Base-by-base conservation (phyloP, 1,139 yeast genomes). In the Zhuliangozyma blackwelliae region DNA sequence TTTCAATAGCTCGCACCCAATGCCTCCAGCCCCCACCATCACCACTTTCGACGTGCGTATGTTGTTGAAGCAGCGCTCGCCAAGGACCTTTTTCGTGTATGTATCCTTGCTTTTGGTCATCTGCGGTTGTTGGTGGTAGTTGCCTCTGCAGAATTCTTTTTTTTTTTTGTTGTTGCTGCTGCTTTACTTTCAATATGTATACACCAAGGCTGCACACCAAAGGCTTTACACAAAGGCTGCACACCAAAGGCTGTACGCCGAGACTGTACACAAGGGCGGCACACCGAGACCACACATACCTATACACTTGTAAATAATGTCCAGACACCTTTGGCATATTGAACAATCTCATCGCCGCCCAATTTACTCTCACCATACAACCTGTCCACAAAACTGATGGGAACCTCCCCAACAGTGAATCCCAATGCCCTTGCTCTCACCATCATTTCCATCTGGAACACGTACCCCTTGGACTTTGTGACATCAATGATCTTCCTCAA, bases 11-110 rank as follows among this genome's bases (percentile, higher is more conserved):
- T 94, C 99, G 59, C 97, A 94, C 5, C 99, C 99, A 46, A 94
- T 90, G n/a, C 99, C 99, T 23, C 99, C 99, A 1, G 98, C 97
- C 4, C 99, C 98, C 1, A 94, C 96, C 66, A 94, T 69, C 33
- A 94, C 66, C 16, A 92, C 89, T 43, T 73, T 80, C n/a, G 84
- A 53, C 34, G 44, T 39, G 25, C 65, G 61, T 19, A 77, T 47
- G 28, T 59, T 45, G 1, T 43, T 35, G 40, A 56, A 61, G 11
- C 62, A 47, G 7, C 59, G 65, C 0, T 53, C 55, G 2, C 82
- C 82, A 32, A 76, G 63, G 8, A 76, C 63, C 40, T 61, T 60
- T 42, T 51, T 59, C 37, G 75, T 57, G 42, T 71, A 68, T 3
- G 72, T 63, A 46, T 75, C 75, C 45, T 59, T 25, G 10, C 26